Conservation (phyloP, 768 basidiomycete species). For the Gyrodon lividus region DNA sequence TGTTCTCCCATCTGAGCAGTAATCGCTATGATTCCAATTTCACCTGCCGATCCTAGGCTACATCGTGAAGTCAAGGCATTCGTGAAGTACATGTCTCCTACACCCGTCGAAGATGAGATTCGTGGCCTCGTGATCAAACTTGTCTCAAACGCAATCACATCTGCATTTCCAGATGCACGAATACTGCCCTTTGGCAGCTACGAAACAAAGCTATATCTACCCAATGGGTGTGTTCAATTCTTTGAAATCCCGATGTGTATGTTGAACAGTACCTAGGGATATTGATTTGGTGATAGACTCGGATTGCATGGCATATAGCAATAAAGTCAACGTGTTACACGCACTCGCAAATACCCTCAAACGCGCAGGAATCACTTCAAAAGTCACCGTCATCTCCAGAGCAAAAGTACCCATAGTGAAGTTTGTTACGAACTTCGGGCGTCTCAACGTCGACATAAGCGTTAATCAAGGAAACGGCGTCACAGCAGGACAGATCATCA, state of each 20-base stretch:
- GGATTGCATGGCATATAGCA: conserved; percentile 64
- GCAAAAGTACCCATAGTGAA: conserved; percentile 98
- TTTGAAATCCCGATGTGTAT: background rate
- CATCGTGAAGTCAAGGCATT: conserved; percentile 87
- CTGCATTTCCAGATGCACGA: conserved; percentile 74
- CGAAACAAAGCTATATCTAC: conserved; percentile 91
- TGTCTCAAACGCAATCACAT: conserved; percentile 63
- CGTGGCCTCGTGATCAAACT: conserved; percentile 69
- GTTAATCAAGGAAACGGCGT: conserved; percentile 89
- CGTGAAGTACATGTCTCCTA: conserved; percentile 84
- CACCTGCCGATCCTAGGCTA: conserved; percentile 48
- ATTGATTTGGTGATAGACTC: conserved; percentile 94
- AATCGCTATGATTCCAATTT: conserved; percentile 4
- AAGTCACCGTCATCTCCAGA: conserved; percentile 86
- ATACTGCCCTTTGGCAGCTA: conserved; percentile 91
- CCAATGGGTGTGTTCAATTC: conserved; percentile 67
- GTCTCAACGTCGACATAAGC: conserved; percentile 90
- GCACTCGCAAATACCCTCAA: conserved; percentile 78
- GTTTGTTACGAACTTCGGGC: conserved; percentile 79
- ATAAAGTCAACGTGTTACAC: conserved; percentile 69
- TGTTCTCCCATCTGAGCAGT: background rate
- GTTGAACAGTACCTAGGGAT: conserved; percentile 55
- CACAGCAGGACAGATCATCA: conserved; percentile 74
- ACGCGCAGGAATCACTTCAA: conserved; percentile 68
- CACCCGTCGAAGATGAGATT: conserved; percentile 80